A percentile compares a stretch with the other conserved stretches of the same genome.
Evolutionary conservation across 805 yeast species (phyloP).

Genomic region (Ogataea polymorpha): DNA sequence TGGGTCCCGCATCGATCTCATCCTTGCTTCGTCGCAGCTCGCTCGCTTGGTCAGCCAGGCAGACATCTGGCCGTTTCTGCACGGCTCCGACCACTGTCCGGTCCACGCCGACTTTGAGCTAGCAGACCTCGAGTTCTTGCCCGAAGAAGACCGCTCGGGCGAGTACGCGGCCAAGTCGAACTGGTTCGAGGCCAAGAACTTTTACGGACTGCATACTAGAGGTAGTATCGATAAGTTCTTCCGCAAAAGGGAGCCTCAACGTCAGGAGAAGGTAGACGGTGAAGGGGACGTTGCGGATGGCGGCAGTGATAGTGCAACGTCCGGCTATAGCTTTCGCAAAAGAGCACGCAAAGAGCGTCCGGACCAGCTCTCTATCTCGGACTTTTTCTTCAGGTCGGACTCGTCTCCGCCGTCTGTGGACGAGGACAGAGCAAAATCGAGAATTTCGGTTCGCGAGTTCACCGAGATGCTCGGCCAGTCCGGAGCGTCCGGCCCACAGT

Average conservation of each 20-base stretch:
- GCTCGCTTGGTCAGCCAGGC: conserved; percentile 35
- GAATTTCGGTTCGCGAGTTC: conserved; percentile 20
- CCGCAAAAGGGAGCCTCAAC: conserved; percentile 1
- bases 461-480: conserved; percentile 19
- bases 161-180: conserved; percentile 23
- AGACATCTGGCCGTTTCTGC: conserved; percentile 62
- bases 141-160: conserved; percentile 3
- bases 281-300: background rate
- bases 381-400: conserved; percentile 22
- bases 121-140: background rate
- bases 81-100: conserved; percentile 97
- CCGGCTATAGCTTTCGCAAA: conserved; percentile 20
- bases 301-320: background rate
- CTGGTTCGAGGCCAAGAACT: conserved; percentile 52
- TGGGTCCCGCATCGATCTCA: conserved; percentile 86
- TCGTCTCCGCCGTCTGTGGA: background rate
- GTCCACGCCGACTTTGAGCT: conserved; percentile 63
- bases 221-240: conserved; percentile 33
- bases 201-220: conserved; percentile 37
- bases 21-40: conserved; percentile 48
- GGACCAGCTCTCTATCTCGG: conserved; percentile 23
- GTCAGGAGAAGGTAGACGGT: background rate
- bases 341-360: conserved; percentile 5
- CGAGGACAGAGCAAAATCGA: background rate
- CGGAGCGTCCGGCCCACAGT: conserved; percentile 34